A percentile compares a stretch with the other conserved stretches of the same genome.
phyloP scores from a whole-genome alignment of 2,329 filamentous ascomycete genomes.

The Aureobasidium namibiae region DNA sequence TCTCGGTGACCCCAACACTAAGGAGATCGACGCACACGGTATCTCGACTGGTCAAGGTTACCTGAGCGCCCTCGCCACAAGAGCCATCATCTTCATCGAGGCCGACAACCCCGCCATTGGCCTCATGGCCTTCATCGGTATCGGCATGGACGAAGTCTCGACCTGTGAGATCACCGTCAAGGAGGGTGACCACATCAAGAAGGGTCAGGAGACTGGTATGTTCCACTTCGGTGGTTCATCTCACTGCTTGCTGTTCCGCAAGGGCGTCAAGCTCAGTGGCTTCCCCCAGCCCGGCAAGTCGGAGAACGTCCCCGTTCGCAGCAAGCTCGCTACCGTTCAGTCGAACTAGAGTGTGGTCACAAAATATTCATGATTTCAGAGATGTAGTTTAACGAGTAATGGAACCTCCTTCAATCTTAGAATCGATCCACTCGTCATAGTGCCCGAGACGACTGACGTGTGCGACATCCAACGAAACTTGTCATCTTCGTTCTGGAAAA shows the following conservation, averaged over 20 bases:
- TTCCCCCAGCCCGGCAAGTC: slow-evolving; percentile 25
- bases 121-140: slow-evolving; percentile 59
- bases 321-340: slow-evolving; percentile 7
- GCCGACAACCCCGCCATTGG: slow-evolving; percentile 61
- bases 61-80: slow-evolving; percentile 57
- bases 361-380: not conserved
- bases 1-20: slow-evolving; percentile 27
- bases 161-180: slow-evolving; percentile 62
- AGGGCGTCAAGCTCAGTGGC: slow-evolving; percentile 40
- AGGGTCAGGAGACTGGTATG: slow-evolving; percentile 68
- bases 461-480: not conserved
- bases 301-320: slow-evolving; percentile 30
- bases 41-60: slow-evolving; percentile 52
- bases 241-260: slow-evolving; percentile 59
- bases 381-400: not conserved
- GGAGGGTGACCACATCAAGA: slow-evolving; percentile 56
- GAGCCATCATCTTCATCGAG: slow-evolving; percentile 62
- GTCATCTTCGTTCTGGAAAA: no score
- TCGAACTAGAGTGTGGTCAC: not conserved
- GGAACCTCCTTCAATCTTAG: not conserved
- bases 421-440: not conserved
- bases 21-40: slow-evolving; percentile 36
- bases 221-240: slow-evolving; percentile 73
- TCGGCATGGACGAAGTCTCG: slow-evolving; percentile 71
- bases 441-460: no score